Base-by-base conservation (phyloP, 495 filamentous ascomycete species). In the Aspergillus affinis region DNA sequence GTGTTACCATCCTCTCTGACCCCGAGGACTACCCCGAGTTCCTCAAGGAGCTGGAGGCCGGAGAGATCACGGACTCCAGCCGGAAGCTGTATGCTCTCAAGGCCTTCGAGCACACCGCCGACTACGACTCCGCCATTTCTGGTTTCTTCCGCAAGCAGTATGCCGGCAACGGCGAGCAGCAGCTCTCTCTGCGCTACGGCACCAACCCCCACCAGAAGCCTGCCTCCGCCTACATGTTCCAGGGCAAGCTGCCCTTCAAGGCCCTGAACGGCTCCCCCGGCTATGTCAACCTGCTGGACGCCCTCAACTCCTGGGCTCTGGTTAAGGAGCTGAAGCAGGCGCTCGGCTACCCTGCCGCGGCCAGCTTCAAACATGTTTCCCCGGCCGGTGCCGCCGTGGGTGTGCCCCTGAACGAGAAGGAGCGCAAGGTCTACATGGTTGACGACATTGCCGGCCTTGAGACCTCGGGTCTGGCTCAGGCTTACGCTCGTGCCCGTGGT, bases 331-430 rank as follows among this genome's bases (percentile, higher is more conserved):
- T 98, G 61, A 94, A 93, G 82, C 80, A 87, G 60, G 90, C 93
- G 32, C 84, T 97, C 4, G 84, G 88, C 63, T 85, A 87, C 69
- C 90, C 95, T n/a, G 94, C 94, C 26, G 95, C 94, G 19, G 93
- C 94, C 52, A 95, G 90, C 73, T 98, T 98, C 88, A 98, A 98
- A 84, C 95, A 98, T 71, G 94, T 98, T 45, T 98, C 95, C 5
- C 94, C 94, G 8, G 94, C 94, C 45, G 94, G 94, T 64, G 94
- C 94, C 51, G 94, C 94, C 56, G 92, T 98, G 68, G 94, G 93
- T 61, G 82, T 92, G 21, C 90, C 90, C 41, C 82, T 98, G 65
- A 91, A 76, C 59, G 86, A 91, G 54, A 87, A 89, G 54, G 94
- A 98, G 82, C 86, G 89, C 77, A 93, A 95, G 79, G 93, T 97